Conservation (phyloP, 2,329 filamentous ascomycete species). For the Apiospora saccharicola region DNA sequence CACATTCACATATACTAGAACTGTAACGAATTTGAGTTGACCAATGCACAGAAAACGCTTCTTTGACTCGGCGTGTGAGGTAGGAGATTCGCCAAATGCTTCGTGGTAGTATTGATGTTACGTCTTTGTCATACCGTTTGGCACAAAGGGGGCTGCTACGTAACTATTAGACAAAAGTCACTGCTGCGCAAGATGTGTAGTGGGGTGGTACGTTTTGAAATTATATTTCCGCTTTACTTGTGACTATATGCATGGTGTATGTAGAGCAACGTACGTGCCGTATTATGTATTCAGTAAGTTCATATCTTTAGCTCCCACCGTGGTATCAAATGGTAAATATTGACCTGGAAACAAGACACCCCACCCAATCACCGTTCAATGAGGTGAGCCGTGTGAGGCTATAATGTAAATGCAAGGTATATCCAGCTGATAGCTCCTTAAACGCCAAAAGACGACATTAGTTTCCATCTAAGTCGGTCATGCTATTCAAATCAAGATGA, state of each 20-base stretch:
- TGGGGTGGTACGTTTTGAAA: neutral
- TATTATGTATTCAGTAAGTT: slow-evolving; percentile 11
- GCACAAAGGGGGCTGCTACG: neutral
- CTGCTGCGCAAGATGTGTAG: neutral
- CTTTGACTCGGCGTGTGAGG: neutral
- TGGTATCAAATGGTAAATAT: slow-evolving; percentile 22
- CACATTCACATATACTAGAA: neutral
- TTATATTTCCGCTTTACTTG: neutral
- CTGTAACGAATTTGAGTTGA: neutral
- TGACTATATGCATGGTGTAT: slow-evolving; percentile 16
- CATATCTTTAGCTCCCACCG: slow-evolving; percentile 3
- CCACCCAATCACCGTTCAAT: slow-evolving; percentile 11
- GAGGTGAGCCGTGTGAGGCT: slow-evolving; percentile 15
- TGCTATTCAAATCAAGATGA: slow-evolving; percentile 20
- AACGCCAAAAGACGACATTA: slow-evolving; percentile 22
- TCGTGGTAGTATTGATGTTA: neutral
- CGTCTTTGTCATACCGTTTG: neutral
- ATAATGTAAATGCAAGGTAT: slow-evolving; percentile 21
- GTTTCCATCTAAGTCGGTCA: slow-evolving; percentile 20
- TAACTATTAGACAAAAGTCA: neutral
- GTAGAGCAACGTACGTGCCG: slow-evolving; percentile 1
- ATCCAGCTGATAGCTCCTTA: slow-evolving; percentile 17
- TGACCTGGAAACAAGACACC: slow-evolving; percentile 15
- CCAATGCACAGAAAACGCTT: neutral
- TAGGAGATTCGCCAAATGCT: neutral